Conservation (phyloP, 352 stramenopile species). For the Phytophthora foliorum region DNA sequence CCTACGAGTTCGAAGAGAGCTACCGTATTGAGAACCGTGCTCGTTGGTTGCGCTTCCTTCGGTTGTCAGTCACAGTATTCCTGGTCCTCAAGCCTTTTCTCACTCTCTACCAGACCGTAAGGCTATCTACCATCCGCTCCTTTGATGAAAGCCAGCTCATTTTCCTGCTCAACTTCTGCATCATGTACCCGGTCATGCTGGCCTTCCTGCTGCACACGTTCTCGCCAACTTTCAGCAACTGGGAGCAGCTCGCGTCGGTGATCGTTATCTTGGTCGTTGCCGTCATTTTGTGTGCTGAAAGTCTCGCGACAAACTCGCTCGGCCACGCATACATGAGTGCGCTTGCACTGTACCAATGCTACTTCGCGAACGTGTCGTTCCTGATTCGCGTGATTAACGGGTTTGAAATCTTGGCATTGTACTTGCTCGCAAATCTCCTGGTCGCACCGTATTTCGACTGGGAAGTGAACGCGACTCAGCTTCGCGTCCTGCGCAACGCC, state of each 20-base stretch:
- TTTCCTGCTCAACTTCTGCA: constrained; percentile 82
- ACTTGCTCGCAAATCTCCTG: constrained; percentile 70
- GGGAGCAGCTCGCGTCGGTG: constrained; percentile 64
- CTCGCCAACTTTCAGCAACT: constrained; percentile 67
- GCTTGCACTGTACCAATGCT: constrained; percentile 84
- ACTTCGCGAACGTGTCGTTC: constrained; percentile 86
- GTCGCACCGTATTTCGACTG: constrained; percentile 56
- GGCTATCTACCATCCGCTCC: constrained; percentile 49
- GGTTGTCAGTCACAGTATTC: constrained; percentile 73
- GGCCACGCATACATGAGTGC: constrained; percentile 86
- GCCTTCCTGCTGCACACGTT: constrained; percentile 77
- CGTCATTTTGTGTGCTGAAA: constrained; percentile 72
- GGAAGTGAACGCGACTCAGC: constrained; percentile 53
- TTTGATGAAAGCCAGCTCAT: constrained; percentile 74
- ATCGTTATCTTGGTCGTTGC: constrained; percentile 65
- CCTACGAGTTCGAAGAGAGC: constrained; percentile 76
- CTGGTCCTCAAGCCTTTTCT: constrained; percentile 79
- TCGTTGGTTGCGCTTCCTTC: constrained; percentile 77
- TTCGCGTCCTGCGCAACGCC: constrained; percentile 69
- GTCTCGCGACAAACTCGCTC: constrained; percentile 70
- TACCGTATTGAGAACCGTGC: constrained; percentile 76
- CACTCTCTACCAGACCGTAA: constrained; percentile 77
- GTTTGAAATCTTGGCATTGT: constrained; percentile 70
- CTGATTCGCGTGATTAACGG: constrained; percentile 65
- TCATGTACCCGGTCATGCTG: constrained; percentile 76